phyloP scores from a whole-genome alignment of 2,329 filamentous ascomycete species.

The Xylaria sp. region DNA sequence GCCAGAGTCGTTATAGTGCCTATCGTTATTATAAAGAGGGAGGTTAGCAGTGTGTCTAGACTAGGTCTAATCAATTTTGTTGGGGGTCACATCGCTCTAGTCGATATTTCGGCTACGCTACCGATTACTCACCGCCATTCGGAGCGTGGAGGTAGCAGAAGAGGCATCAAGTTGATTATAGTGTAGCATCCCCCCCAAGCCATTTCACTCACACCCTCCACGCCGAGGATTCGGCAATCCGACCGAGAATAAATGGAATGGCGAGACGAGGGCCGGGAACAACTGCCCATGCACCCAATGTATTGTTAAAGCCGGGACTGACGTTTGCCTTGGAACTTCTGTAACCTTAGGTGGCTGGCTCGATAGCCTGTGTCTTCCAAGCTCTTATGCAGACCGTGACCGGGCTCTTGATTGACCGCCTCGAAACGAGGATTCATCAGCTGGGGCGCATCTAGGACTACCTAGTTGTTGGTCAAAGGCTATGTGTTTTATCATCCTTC shows the following conservation, averaged over 20 bases:
- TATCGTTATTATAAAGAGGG: neutral
- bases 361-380: neutral
- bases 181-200: constrained; percentile 23
- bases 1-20: constrained; percentile 3
- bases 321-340: neutral
- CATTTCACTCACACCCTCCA: constrained; percentile 8
- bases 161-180: constrained; percentile 18
- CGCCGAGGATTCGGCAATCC: constrained; percentile 10
- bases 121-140: constrained; percentile 23
- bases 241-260: constrained; percentile 8
- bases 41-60: neutral
- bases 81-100: constrained; percentile 14
- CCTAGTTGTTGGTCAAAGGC: neutral
- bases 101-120: constrained; percentile 10
- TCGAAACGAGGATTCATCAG: constrained; percentile 8
- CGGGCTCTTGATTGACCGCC: constrained; percentile 13
- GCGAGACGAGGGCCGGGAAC: neutral
- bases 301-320: neutral
- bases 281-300: neutral
- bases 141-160: constrained; percentile 9
- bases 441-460: neutral
- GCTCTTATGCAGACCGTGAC: constrained; percentile 1
- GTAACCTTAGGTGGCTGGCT: neutral
- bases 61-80: neutral
- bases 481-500: constrained; percentile 16